Base-by-base conservation (phyloP, 2,329 filamentous ascomycete species). In the Fragosphaeria purpurea region DNA sequence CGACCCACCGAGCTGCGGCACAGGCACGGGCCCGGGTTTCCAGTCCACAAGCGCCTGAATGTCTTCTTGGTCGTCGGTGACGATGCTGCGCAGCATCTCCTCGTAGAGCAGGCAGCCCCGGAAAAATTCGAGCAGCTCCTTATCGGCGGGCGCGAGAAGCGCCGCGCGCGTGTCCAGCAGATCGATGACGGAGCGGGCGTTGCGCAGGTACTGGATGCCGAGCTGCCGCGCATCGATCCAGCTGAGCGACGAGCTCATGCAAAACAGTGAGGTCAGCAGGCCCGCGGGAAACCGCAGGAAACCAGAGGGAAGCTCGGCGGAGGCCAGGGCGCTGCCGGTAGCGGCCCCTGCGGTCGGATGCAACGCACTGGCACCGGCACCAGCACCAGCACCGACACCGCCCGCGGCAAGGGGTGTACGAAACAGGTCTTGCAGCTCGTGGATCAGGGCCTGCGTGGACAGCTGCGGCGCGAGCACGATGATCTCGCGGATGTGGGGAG, bases 51-150 rank as follows among this genome's bases (percentile, higher is more conserved):
- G 34, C 4, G 54, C 50, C 34, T 54, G 56, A 31, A 57, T 55
- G 47, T 57, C 56, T 7, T 59, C 60, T 31, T 57, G 56, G 2
- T 66, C 64, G 37, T 68, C 64, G 0, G 60, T 64, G 4, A 70
- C 65, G 0, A 70, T 63, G 1, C 66, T 62, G 1, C 68, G 57
- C 5, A 70, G 54, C 59, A 70, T 64, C 41, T 70, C 67, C 52
- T 67, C 68, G 50, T 70, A 70, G 0, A 64, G 58, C 49, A 67
- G 56, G 35, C 67, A 69, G 39, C 67, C 67, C 37, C 66, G 64
- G 47, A 70, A 70, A 32, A 69, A 68, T 1, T 56, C 57, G 5
- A 70, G 44, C 4, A 66, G 53, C 7, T 65, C 57, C 2, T 54
- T 47, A n/a, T 67, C 60, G 30, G 57, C 52, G 9, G 38, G 22